These are phyloP conservation scores for Syzygium oleosum DNA, from an alignment of 345 rosid genomes.

Conservation along the genomic window DNA sequence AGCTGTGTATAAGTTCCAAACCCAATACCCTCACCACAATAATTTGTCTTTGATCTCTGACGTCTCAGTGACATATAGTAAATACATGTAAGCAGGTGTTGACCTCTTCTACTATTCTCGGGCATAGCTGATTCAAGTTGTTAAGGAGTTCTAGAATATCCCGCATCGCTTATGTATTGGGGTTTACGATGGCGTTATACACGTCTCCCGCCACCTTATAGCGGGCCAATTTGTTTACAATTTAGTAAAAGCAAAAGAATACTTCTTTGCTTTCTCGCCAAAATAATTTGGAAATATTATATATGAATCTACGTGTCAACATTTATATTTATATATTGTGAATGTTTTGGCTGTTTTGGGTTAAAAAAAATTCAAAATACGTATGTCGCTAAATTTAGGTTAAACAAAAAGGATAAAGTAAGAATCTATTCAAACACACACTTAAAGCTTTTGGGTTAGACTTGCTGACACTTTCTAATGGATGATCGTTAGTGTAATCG, in stretches of 20 bases:
- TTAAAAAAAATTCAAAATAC: background rate
- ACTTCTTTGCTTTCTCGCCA: background rate
- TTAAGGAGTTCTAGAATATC: background rate
- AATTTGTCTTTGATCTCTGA: background rate
- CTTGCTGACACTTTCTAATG: background rate
- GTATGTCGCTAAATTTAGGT: background rate
- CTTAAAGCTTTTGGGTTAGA: background rate
- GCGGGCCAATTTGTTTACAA: background rate
- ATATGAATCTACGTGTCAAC: background rate
- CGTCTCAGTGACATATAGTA: background rate
- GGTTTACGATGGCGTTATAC: background rate
- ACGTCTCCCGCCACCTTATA: background rate
- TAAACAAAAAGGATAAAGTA: background rate
- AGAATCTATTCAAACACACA: background rate
- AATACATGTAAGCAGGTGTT: background rate
- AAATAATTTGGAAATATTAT: background rate
- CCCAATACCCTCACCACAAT: background rate
- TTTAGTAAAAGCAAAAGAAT: background rate
- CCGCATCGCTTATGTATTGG: background rate
- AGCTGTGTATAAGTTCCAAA: background rate
- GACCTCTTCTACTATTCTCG: background rate
- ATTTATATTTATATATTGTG: background rate
- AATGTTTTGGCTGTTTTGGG: background rate
- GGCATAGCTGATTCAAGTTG: background rate
- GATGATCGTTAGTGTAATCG: background rate